Conservation (phyloP, 2,329 filamentous ascomycete genomes). For the Sporothrix inflata region DNA sequence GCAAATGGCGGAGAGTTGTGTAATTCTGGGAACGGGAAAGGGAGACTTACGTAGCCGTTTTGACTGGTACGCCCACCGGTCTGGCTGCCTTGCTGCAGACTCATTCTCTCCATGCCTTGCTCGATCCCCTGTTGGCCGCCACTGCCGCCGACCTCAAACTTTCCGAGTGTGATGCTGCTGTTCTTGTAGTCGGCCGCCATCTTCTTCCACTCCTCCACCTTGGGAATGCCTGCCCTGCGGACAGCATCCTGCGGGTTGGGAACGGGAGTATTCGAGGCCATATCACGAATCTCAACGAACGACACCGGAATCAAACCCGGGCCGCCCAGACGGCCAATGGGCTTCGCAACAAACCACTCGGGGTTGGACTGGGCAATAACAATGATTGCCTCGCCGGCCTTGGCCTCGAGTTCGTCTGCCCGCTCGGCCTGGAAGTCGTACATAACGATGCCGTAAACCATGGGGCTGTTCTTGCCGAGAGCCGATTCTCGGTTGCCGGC, state of each 20-base stretch:
- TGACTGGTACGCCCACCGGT: slow-evolving; percentile 51
- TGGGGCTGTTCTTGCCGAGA: slow-evolving; percentile 67
- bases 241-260: slow-evolving; percentile 83
- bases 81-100: slow-evolving; percentile 59
- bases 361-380: slow-evolving; percentile 98
- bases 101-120: slow-evolving; percentile 77
- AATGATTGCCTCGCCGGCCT: slow-evolving; percentile 94
- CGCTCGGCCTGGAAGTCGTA: slow-evolving; percentile 96
- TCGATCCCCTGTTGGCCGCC: slow-evolving; percentile 59
- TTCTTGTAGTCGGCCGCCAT: slow-evolving; percentile 99
- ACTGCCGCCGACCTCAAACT: slow-evolving; percentile 68
- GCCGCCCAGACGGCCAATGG: slow-evolving; percentile 94
- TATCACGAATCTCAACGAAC: slow-evolving; percentile 94
- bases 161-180: slow-evolving; percentile 94
- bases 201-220: slow-evolving; percentile 99
- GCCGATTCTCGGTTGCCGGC: slow-evolving; percentile 53
- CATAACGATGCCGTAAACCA: slow-evolving; percentile 96
- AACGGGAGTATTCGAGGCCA: slow-evolving; percentile 83
- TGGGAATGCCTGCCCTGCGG: slow-evolving; percentile 83
- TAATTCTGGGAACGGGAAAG: background rate
- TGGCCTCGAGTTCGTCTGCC: slow-evolving; percentile 94
- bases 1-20: background rate
- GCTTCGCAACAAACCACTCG: slow-evolving; percentile 99
- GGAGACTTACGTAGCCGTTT: slow-evolving; percentile 53
- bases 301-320: slow-evolving; percentile 95